Evolutionary conservation across 2,329 filamentous ascomycete genomes (phyloP).

Genomic region (Phialophora chinensis): DNA sequence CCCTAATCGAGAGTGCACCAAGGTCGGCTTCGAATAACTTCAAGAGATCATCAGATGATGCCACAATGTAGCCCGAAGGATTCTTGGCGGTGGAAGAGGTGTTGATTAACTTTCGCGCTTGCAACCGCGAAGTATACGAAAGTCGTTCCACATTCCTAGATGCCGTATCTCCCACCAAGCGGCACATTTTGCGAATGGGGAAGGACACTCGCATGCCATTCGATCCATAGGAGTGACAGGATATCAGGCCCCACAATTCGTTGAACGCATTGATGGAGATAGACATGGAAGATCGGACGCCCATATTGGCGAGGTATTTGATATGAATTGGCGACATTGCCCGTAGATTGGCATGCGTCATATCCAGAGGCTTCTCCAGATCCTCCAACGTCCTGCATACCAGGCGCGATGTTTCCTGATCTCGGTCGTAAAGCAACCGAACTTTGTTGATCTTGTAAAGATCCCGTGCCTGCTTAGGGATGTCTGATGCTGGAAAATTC

Average conservation of each 20-base stretch:
- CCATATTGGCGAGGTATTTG: slow-evolving; percentile 88
- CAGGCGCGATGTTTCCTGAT: slow-evolving; percentile 77
- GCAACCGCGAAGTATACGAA: slow-evolving; percentile 82
- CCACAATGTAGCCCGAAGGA: slow-evolving; percentile 87
- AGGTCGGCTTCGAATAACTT: slow-evolving; percentile 87
- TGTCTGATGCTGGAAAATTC: slow-evolving; percentile 87
- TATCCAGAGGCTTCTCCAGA: slow-evolving; percentile 75
- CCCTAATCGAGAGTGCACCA: slow-evolving; percentile 79
- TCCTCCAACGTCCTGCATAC: slow-evolving; percentile 79
- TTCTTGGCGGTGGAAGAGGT: slow-evolving; percentile 80
- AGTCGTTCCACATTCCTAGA: slow-evolving; percentile 86
- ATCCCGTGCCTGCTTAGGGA: slow-evolving; percentile 83
- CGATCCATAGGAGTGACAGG: slow-evolving; percentile 79
- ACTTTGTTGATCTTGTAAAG: slow-evolving; percentile 91
- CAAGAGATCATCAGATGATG: slow-evolving; percentile 82
- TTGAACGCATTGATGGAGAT: slow-evolving; percentile 87
- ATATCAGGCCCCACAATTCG: slow-evolving; percentile 86
- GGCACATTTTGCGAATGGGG: slow-evolving; percentile 89
- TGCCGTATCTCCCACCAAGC: slow-evolving; percentile 81
- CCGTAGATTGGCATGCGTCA: slow-evolving; percentile 82
- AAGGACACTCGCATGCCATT: slow-evolving; percentile 90
- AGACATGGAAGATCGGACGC: slow-evolving; percentile 91
- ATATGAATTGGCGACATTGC: slow-evolving; percentile 91
- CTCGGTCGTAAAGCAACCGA: slow-evolving; percentile 82
- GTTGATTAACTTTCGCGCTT: slow-evolving; percentile 87